Evolutionary conservation across 2,329 filamentous ascomycete genomes (phyloP).

Genomic region (Xylariaceae sp.): DNA sequence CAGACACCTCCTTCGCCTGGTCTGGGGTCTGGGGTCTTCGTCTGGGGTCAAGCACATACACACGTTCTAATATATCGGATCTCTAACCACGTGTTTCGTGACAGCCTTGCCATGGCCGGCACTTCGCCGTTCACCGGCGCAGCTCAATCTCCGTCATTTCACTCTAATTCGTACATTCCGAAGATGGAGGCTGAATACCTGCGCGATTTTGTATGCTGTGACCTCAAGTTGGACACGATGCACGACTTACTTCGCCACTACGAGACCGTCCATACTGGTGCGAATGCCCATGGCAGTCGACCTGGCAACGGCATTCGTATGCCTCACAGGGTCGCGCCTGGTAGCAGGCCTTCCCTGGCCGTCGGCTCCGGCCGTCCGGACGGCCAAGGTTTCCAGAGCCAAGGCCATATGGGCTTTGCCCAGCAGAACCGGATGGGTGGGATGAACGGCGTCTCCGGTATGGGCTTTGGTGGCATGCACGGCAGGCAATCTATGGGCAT

Average conservation of each 20-base stretch:
- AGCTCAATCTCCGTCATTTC: constrained; percentile 87
- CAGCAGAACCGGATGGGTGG: constrained; percentile 26
- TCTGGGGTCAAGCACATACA: constrained; percentile 12
- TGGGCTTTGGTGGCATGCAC: constrained; percentile 33
- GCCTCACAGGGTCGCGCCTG: constrained; percentile 31
- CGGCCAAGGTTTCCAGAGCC: constrained; percentile 28
- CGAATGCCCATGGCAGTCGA: constrained; percentile 40
- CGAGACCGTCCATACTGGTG: constrained; percentile 84
- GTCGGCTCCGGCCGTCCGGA: constrained; percentile 27
- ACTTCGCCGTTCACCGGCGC: constrained; percentile 80
- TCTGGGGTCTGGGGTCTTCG: constrained; percentile 1
- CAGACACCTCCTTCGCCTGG: constrained; percentile 17
- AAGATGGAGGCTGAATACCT: constrained; percentile 97
- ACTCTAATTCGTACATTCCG: constrained; percentile 92
- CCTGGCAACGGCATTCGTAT: constrained; percentile 27
- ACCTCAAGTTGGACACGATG: constrained; percentile 79
- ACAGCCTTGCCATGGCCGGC: constrained; percentile 88
- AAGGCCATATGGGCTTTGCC: constrained; percentile 28
- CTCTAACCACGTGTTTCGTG: constrained; percentile 27
- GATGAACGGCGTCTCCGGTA: constrained; percentile 18
- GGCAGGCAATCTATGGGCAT: constrained; percentile 32
- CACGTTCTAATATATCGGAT: constrained; percentile 5
- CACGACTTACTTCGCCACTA: constrained; percentile 96
- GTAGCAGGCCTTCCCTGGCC: constrained; percentile 28
- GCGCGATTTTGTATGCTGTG: constrained; percentile 95